phyloP scores from a whole-genome alignment of 2,329 filamentous ascomycete species.

The Bisporella sp. region DNA sequence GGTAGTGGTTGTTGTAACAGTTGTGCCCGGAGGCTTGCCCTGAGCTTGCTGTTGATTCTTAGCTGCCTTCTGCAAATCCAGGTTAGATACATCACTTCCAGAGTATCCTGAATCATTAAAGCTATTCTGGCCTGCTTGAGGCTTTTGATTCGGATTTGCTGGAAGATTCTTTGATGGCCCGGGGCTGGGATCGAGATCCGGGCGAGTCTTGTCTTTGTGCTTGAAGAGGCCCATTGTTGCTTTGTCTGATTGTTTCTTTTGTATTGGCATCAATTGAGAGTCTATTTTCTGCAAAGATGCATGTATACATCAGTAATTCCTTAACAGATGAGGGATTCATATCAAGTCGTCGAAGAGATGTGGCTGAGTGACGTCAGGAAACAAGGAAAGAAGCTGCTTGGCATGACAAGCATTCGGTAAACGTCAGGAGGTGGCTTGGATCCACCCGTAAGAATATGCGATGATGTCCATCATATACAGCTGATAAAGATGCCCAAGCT shows the following conservation, averaged over 20 bases:
- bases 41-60: conserved; percentile 7
- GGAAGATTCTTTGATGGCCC: not conserved
- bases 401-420: no score
- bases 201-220: conserved; percentile 13
- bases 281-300: not conserved
- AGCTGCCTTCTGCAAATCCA: not conserved
- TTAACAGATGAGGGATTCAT: not conserved
- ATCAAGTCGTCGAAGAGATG: not conserved
- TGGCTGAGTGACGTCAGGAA: not conserved
- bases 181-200: conserved; percentile 5
- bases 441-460: no score
- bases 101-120: not conserved
- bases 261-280: not conserved
- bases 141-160: not conserved
- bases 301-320: not conserved
- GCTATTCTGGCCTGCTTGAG: not conserved
- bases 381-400: not conserved
- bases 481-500: no score
- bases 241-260: not conserved
- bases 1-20: not conserved
- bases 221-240: conserved; percentile 16
- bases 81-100: not conserved
- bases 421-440: no score
- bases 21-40: not conserved
- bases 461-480: no score